A percentile compares a stretch with the other conserved stretches of the same genome.
Evolutionary conservation across 2,329 filamentous ascomycete species (phyloP).

Genomic region (Penicillium frequentans): DNA sequence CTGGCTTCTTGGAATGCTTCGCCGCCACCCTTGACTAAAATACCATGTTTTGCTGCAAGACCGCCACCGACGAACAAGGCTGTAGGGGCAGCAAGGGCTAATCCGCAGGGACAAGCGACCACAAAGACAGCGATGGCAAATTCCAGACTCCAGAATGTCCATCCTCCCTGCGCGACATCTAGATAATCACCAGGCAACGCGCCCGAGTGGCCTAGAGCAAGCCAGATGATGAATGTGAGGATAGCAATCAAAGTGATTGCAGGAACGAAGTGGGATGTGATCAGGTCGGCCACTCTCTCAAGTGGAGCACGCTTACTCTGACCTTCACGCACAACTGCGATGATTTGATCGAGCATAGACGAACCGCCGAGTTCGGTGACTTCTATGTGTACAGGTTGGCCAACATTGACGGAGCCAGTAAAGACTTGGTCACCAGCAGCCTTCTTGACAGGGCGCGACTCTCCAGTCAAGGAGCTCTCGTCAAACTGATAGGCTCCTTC

Average conservation of each 20-base stretch:
- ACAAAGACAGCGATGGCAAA: constrained; percentile 84
- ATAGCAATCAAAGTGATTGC: constrained; percentile 50
- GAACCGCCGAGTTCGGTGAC: constrained; percentile 48
- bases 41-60: constrained; percentile 74
- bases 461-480: constrained; percentile 79
- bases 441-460: constrained; percentile 49
- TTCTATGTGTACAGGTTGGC: constrained; percentile 44
- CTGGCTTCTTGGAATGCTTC: constrained; percentile 85
- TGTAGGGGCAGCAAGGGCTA: constrained; percentile 81
- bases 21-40: constrained; percentile 79
- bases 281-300: constrained; percentile 48
- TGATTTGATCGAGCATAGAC: constrained; percentile 53
- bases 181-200: constrained; percentile 51
- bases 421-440: constrained; percentile 43
- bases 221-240: constrained; percentile 49
- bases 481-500: constrained; percentile 70
- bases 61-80: constrained; percentile 83
- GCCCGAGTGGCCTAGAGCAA: constrained; percentile 46
- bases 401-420: constrained; percentile 50
- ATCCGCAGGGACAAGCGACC: constrained; percentile 80
- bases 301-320: constrained; percentile 51
- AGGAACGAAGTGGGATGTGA: constrained; percentile 52
- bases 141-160: constrained; percentile 58
- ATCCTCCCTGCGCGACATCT: constrained; percentile 46
- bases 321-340: constrained; percentile 50